A percentile compares a stretch with the other conserved stretches of the same genome.
Evolutionary conservation across 371 early-diverging fungal species (phyloP).

Genomic region (Globomyces sp.): DNA sequence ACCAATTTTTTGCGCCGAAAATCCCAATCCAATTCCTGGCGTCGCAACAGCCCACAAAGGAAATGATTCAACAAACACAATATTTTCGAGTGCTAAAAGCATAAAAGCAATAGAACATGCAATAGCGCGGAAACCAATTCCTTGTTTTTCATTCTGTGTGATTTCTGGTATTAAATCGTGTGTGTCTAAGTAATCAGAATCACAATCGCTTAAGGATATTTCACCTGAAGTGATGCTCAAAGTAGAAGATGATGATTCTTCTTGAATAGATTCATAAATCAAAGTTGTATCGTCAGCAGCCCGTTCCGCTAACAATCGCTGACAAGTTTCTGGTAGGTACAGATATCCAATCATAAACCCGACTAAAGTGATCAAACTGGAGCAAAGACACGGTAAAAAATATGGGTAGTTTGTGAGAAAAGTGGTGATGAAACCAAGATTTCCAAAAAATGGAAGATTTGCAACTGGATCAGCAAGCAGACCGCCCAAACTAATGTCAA

Average conservation of each 20-base stretch:
- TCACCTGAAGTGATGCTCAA: too few species aligned
- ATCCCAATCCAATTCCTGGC: not conserved
- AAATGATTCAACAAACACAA: conserved; percentile 17
- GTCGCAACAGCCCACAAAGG: conserved; percentile 12
- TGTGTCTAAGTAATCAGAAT: too few species aligned
- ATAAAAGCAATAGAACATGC: conserved; percentile 5
- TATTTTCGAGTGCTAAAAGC: not conserved
- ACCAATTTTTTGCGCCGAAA: conserved; percentile 5
- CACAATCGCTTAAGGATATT: too few species aligned
- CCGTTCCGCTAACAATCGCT: not conserved
- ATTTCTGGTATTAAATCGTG: too few species aligned
- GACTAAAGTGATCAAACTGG: conserved; percentile 56
- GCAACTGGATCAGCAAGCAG: conserved; percentile 72
- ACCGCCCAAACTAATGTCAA: conserved; percentile 78
- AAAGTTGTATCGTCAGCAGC: not conserved
- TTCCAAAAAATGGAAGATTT: conserved; percentile 71
- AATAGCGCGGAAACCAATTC: conserved; percentile 10
- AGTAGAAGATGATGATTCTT: not conserved
- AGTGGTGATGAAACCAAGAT: conserved; percentile 30
- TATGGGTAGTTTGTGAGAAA: conserved; percentile 73
- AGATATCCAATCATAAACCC: conserved; percentile 68
- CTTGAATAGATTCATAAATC: not conserved
- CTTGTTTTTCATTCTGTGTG: not conserved
- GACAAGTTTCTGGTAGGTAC: conserved; percentile 72
- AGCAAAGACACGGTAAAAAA: conserved; percentile 78